Base-by-base conservation (phyloP, 1,284 basidiomycete genomes). In the Coniferiporia weirii region DNA sequence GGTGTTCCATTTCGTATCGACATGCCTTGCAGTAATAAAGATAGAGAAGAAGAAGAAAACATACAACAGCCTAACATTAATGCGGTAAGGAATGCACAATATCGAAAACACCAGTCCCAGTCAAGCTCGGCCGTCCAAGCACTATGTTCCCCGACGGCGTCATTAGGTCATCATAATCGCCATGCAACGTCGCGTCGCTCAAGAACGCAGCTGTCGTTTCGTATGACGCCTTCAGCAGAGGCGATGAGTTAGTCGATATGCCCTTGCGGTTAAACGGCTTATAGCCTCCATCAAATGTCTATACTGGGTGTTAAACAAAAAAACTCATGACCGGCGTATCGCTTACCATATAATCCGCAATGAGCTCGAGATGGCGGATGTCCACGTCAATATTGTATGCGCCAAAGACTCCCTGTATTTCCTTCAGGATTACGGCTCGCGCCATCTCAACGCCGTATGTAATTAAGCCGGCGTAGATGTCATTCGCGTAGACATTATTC, bases 361-460 rank as follows among this genome's bases (percentile, higher is more conserved):
- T 98, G 62, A 99, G 81, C 69, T 95, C 95, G 57, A 99, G 79
- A 79, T 99, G 97, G 58, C 97, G 85, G 66, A 85, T 86, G 73
- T 98, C 89, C 57, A 99, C 97, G 62, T 91, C 92, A 69, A 99
- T 99, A 70, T 91, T 96, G 76, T 99, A 99, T 3, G 91, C 94
- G n/a, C 85, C 87, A 74, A 99, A 99, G 56, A 99, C 94, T 43
- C 84, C 85, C 49, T 87, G 82, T 76, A 99, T 92, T 73, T 99
- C 96, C 60, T 81, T 79, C 58, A 97, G 76, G 68, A 99, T 93
- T n/a, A 93, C 87, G 32, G 88, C 87, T 46, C 97, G 87, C 22
- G 96, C 97, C 74, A 97, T 96, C 75, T 99, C 97, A 34, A 99
- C 96, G 58, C 97, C 97, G 70, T 98, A 99, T 1, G 93, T 91